Base-by-base conservation (phyloP, 257 asterid genomes). In the Eucommia ulmoides region DNA sequence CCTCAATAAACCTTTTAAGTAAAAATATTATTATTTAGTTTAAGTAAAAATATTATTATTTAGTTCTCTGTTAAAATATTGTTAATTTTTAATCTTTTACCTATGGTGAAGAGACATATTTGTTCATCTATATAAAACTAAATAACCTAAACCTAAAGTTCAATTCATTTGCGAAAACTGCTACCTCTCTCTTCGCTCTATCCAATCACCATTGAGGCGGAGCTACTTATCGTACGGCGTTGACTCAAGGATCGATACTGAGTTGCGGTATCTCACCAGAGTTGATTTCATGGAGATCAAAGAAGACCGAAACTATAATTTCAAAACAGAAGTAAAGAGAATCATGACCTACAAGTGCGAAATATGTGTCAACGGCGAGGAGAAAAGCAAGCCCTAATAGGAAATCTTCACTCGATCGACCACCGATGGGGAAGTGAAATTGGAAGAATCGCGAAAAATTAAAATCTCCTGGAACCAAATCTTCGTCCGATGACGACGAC, bases 201-300 rank as follows among this genome's bases (percentile, higher is more conserved):
- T 82, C 24, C 79, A 82, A 0, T 89, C 96, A 0, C 93, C 98
- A 0, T 89, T 94, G 0, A 59, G 83, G 65, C 64, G 74, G 1
- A 89, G 98, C 56, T 85, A 56, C 52, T 23, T 82, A 23, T 85
- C 98, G 0, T 89, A 80, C 24, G 96, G 96, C 18, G 96, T 82
- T 24, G 98, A 85, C 42, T 89, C 96, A 0, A 62, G 98, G 50
- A 80, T 89, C 10, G 96, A 89, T 49, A 85, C 98, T 2, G 98
- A 89, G 64, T 57, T 89, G 2, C 53, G 83, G 54, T 89, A 68
- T 56, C 74, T 89, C 22, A 93, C 88, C 12, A 93, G 87, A n/a
- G 94, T 73, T 24, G 82, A 82, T 52, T 66, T 60, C 45, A 61
- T 56, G 7, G 78, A 51, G n/a, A 41, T 38, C 14, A 57, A 87